A percentile compares a stretch with the other conserved stretches of the same genome.
Evolutionary conservation across 2,329 filamentous ascomycete genomes (phyloP).

Genomic region (Cytospora mali): DNA sequence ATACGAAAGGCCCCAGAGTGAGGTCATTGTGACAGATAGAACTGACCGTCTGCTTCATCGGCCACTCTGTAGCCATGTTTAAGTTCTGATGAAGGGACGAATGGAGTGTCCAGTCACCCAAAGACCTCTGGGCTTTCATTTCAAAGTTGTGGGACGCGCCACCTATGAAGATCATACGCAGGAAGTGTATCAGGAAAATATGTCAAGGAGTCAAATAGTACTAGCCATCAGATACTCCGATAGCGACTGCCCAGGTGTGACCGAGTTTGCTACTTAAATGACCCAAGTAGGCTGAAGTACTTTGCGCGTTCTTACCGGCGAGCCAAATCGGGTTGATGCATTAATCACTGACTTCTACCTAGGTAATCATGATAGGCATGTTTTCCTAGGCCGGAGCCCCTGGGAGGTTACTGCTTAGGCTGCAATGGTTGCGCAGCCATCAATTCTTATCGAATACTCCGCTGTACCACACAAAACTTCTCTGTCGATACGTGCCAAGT

Average conservation of each 20-base stretch:
- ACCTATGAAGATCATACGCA: no score
- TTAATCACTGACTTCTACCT: no score
- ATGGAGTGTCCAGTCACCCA: not conserved
- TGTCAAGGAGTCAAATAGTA: not conserved
- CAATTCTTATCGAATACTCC: no score
- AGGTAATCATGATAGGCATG: no score
- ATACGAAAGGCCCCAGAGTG: conserved; percentile 3
- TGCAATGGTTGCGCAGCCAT: no score
- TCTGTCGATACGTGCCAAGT: no score
- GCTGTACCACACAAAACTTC: no score
- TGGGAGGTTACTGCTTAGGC: no score
- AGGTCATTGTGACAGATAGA: not conserved
- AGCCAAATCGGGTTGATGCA: not conserved
- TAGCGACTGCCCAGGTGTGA: not conserved
- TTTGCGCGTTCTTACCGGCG: conserved; percentile 2
- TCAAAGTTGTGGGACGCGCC: not conserved
- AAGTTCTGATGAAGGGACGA: not conserved
- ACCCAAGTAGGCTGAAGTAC: not conserved
- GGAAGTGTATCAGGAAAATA: no score
- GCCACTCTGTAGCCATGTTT: not conserved
- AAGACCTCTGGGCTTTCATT: not conserved
- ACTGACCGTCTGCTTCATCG: not conserved
- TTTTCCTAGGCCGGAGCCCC: no score
- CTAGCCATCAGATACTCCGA: not conserved
- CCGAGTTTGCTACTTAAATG: not conserved